Evolutionary conservation across 352 stramenopile genomes (phyloP).

Genomic region (Pythium monospermum): DNA sequence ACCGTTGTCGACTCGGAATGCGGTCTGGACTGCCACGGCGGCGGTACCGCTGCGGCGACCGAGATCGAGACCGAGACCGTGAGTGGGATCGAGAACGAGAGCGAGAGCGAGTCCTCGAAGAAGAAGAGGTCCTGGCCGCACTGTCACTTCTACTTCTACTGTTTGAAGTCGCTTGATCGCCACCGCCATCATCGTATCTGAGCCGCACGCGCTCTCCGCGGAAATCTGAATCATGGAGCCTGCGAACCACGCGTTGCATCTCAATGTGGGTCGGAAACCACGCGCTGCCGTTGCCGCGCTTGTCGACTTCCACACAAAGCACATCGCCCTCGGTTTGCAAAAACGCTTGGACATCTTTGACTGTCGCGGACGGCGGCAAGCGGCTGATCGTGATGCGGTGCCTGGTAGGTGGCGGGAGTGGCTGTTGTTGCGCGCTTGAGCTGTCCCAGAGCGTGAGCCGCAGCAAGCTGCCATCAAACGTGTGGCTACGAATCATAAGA

Average conservation of each 20-base stretch:
- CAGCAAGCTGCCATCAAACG: too few species aligned
- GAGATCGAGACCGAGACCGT: slow-evolving; percentile 32
- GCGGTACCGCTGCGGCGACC: slow-evolving; percentile 26
- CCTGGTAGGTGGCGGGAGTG: slow-evolving; percentile 38
- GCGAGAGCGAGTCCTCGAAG: slow-evolving; percentile 15
- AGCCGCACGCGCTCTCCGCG: slow-evolving; percentile 41
- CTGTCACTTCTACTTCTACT: not conserved
- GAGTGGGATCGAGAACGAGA: slow-evolving; percentile 18
- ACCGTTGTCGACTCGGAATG: too few species aligned
- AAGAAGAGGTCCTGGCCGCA: too few species aligned
- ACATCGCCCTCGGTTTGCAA: slow-evolving; percentile 54
- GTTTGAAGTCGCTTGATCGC: not conserved
- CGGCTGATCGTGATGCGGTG: slow-evolving; percentile 47
- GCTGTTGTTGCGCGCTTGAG: too few species aligned
- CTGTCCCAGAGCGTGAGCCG: too few species aligned
- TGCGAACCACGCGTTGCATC: slow-evolving; percentile 47
- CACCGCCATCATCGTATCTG: too few species aligned
- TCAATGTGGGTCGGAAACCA: slow-evolving; percentile 63
- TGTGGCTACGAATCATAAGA: too few species aligned
- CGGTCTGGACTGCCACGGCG: slow-evolving; percentile 20
- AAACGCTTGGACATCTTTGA: slow-evolving; percentile 68
- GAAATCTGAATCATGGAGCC: slow-evolving; percentile 44
- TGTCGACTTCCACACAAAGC: slow-evolving; percentile 60
- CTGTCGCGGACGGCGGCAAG: slow-evolving; percentile 40
- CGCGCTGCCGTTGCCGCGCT: slow-evolving; percentile 48